Conservation (phyloP, 768 basidiomycete species). For the Clitopilus hobsonii region DNA sequence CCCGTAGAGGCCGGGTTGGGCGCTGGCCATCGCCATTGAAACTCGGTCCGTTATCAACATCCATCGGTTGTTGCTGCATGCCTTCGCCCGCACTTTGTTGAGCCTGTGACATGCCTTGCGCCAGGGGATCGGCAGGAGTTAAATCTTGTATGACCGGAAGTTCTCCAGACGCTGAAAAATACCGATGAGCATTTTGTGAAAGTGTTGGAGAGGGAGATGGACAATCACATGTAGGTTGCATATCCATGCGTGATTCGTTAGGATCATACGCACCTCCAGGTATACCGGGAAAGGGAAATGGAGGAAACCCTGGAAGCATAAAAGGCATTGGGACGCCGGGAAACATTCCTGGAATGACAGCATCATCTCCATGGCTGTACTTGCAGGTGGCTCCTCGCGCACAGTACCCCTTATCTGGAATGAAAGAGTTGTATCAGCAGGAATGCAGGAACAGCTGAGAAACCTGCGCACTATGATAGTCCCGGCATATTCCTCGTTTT, state of each 20-base stretch:
- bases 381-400: conserved; percentile 85
- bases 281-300: conserved; percentile 63
- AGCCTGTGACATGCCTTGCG: conserved; percentile 1
- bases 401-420: conserved; percentile 84
- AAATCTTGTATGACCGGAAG: conserved; percentile 82
- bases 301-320: conserved; percentile 44
- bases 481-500: conserved; percentile 77
- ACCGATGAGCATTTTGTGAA: no score
- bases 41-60: not conserved
- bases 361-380: conserved; percentile 90
- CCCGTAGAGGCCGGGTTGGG: not conserved
- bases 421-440: conserved; percentile 4
- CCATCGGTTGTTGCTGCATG: conserved; percentile 9
- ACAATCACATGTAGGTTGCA: no score
- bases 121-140: conserved; percentile 49
- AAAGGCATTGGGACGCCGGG: conserved; percentile 46
- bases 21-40: not conserved
- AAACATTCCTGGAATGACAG: conserved; percentile 68
- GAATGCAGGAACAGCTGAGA: not conserved
- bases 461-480: conserved; percentile 78
- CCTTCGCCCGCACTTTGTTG: not conserved
- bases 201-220: no score
- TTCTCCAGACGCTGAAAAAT: conserved; percentile 55
- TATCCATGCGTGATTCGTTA: conserved; percentile 76
- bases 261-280: conserved; percentile 65